A percentile compares a stretch with the other conserved stretches of the same genome.
Evolutionary conservation across 805 yeast species (phyloP).

Genomic region (Candida peoriensis): DNA sequence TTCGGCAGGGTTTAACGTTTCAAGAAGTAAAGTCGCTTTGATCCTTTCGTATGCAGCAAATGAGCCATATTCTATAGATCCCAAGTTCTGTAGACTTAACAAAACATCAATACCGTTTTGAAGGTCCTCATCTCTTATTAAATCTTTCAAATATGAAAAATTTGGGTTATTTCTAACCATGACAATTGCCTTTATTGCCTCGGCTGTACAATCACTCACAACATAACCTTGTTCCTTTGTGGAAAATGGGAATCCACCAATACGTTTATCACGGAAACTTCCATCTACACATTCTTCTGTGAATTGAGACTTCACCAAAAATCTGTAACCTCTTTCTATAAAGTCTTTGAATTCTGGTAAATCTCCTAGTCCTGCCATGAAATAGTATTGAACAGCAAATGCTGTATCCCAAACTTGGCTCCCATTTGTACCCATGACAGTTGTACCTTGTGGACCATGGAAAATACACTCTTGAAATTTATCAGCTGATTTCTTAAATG

Average conservation of each 20-base stretch:
- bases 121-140: conserved; percentile 50
- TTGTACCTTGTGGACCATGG: conserved; percentile 86
- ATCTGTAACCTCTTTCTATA: conserved; percentile 62
- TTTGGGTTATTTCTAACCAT: conserved; percentile 74
- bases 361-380: conserved; percentile 74
- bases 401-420: conserved; percentile 97
- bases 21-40: conserved; percentile 74
- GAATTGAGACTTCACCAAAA: conserved; percentile 79
- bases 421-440: conserved; percentile 96
- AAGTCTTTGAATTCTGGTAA: conserved; percentile 57
- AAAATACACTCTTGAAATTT: conserved; percentile 74
- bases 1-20: conserved; percentile 88
- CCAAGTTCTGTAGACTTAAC: conserved; percentile 71
- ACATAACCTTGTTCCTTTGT: conserved; percentile 95
- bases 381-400: conserved; percentile 79
- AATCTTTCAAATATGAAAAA: conserved; percentile 42
- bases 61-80: conserved; percentile 79
- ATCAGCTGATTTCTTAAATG: conserved; percentile 48
- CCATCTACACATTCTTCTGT: conserved; percentile 72
- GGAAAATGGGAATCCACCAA: conserved; percentile 95
- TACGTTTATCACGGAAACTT: conserved; percentile 74
- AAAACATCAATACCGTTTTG: conserved; percentile 72
- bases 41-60: conserved; percentile 89
- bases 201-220: conserved; percentile 96
- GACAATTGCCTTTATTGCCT: conserved; percentile 85